Base-by-base conservation (phyloP, 331 rosid genomes). In the Quercus lobata region DNA sequence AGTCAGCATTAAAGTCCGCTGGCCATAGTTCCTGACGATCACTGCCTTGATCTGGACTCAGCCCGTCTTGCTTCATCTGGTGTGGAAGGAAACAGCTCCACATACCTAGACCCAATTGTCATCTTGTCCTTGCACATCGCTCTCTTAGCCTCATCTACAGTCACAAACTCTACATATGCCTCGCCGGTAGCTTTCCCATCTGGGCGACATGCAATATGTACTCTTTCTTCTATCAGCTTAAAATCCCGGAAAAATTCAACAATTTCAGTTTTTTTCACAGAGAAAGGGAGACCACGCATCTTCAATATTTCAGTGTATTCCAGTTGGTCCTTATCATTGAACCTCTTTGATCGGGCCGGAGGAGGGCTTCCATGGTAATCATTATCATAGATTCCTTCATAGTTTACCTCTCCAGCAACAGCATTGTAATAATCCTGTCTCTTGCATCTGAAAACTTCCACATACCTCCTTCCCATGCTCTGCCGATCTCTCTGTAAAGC, bases 111-210 rank as follows among this genome's bases (percentile, higher is more conserved):
- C 44, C 99, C 99, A 22, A 96, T 96, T 24, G 93, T 93, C 98
- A 91, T 96, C 91, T 96, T 96, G 85, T 96, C 99, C 88, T 88
- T 96, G 88, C 86, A 63, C 98, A 96, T 96, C 25, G 99, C 98
- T 71, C 78, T 88, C 88, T 90, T 93, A 4, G 99, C 99, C 88
- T 96, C 98, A 7, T 91, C 99, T 7, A 81, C 79, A 21, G 99
- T 91, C 15, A 80, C 84, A 86, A 96, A 96, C 92, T 96, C 99
- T 53, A 93, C 99, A 49, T 84, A 96, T 37, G 99, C 99, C 83
- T 96, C 99, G n/a, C 99, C 99, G 0, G 99, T 96, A 55, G 99
- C 98, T 83, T 96, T 96, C 71, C 99, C 99, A 71, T 96, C 99
- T 0, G 98, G 94, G 56, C 98, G 97, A 80, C 97, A 91, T 9